Evolutionary conservation across 169 alveolate genomes (phyloP).

Genomic region (Eimeria nieschulzi): DNA sequence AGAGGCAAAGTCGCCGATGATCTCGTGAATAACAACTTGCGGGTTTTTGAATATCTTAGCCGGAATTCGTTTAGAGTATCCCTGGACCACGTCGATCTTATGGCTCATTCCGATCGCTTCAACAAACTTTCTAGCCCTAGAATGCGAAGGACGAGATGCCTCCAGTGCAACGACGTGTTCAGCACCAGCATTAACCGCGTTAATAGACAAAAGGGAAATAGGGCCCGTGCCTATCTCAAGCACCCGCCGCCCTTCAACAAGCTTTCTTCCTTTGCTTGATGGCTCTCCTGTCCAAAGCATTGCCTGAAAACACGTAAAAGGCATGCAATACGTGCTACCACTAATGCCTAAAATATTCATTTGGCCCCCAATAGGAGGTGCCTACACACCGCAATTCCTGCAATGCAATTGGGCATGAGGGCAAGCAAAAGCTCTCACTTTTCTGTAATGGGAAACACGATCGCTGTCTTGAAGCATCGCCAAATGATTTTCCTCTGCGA

Average conservation of each 20-base stretch:
- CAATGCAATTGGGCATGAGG: neutral
- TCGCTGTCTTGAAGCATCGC: slow-evolving; percentile 66
- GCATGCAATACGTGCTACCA: neutral
- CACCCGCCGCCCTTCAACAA: slow-evolving; percentile 80
- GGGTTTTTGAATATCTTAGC: slow-evolving; percentile 30
- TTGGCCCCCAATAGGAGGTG: no score
- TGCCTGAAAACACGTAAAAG: slow-evolving; percentile 24
- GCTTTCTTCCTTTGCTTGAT: slow-evolving; percentile 15
- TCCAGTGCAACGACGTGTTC: slow-evolving; percentile 88
- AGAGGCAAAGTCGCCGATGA: slow-evolving; percentile 89
- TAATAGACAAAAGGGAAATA: slow-evolving; percentile 86
- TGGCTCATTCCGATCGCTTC: slow-evolving; percentile 66
- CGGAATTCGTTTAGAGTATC: slow-evolving; percentile 48
- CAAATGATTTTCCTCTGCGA: slow-evolving; percentile 61
- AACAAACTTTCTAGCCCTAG: slow-evolving; percentile 43
- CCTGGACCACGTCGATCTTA: slow-evolving; percentile 46
- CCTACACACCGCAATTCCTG: no score
- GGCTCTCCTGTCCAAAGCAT: slow-evolving; percentile 53
- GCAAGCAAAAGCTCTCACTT: neutral
- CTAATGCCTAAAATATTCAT: no score
- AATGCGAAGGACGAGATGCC: slow-evolving; percentile 72
- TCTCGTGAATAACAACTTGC: slow-evolving; percentile 84
- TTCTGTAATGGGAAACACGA: slow-evolving; percentile 58
- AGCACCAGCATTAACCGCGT: slow-evolving; percentile 90
- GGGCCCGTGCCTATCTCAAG: slow-evolving; percentile 91